Percentiles rank a stretch among this genome's conserved stretches.
Conservation (phyloP, 192 early-diverging fungal genomes). For the Podila horticola region DNA sequence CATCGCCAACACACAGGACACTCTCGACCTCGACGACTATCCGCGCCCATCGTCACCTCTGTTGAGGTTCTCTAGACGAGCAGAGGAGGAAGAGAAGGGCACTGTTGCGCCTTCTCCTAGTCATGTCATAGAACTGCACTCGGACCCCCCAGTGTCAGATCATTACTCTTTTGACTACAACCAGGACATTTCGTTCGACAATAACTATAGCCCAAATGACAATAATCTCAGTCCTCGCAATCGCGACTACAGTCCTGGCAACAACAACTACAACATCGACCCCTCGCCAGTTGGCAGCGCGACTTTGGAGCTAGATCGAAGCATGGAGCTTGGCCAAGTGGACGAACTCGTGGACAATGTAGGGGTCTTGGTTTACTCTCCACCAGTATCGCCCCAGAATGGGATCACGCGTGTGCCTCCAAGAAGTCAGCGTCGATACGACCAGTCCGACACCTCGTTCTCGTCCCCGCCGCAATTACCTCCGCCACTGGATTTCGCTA, state of each 20-base stretch:
- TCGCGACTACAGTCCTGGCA: too few species aligned
- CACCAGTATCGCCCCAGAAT: neutral
- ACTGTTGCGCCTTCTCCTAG: too few species aligned
- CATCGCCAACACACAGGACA: neutral
- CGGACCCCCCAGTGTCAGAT: too few species aligned
- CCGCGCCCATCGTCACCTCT: slow-evolving; percentile 18
- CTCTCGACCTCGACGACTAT: slow-evolving; percentile 1
- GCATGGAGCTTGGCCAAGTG: neutral
- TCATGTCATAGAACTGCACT: too few species aligned
- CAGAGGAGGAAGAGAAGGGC: too few species aligned
- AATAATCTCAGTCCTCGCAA: too few species aligned
- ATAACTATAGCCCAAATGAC: too few species aligned
- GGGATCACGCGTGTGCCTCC: neutral
- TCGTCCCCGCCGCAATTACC: slow-evolving; percentile 15
- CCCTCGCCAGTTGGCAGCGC: too few species aligned
- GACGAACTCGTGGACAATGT: neutral
- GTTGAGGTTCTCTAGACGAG: slow-evolving; percentile 5
- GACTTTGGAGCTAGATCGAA: neutral
- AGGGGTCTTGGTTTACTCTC: neutral
- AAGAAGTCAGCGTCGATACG: neutral
- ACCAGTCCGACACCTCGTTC: slow-evolving; percentile 1
- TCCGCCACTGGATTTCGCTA: slow-evolving; percentile 32
- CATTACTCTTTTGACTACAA: too few species aligned
- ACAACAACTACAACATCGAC: too few species aligned
- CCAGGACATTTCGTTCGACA: too few species aligned